phyloP scores from a whole-genome alignment of 345 rosid species.

The Boechera stricta region DNA sequence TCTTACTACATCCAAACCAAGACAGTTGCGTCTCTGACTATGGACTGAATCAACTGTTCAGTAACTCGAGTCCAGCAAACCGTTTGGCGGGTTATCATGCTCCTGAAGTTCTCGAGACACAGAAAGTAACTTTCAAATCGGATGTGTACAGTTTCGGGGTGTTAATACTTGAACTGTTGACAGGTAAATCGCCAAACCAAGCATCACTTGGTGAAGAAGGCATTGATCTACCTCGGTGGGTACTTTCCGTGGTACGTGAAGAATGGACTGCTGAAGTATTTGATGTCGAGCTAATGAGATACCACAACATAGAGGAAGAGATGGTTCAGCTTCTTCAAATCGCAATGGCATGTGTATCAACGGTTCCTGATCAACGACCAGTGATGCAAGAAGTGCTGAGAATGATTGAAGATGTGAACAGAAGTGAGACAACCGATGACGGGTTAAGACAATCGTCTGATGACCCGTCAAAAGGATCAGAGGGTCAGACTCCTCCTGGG shows the following conservation, averaged over 20 bases:
- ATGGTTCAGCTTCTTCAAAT: constrained; percentile 97
- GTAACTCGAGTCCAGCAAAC: constrained; percentile 62
- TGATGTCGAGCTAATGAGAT: constrained; percentile 89
- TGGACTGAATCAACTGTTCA: constrained; percentile 83
- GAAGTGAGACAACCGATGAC: constrained; percentile 75
- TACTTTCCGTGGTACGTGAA: constrained; percentile 93
- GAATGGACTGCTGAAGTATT: constrained; percentile 99
- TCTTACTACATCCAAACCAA: constrained; percentile 76
- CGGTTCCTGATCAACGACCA: constrained; percentile 91
- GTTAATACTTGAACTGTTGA: constrained; percentile 75
- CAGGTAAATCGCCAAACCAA: constrained; percentile 95
- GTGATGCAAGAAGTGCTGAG: constrained; percentile 80
- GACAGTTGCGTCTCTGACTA: constrained; percentile 72
- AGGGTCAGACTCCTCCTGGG: constrained; percentile 80
- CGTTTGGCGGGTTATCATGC: constrained; percentile 92
- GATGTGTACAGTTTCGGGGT: constrained; percentile 98
- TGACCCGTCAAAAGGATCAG: constrained; percentile 96
- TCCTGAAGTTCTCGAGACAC: constrained; percentile 85
- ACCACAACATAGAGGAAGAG: constrained; percentile 93
- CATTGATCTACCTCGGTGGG: constrained; percentile 96
- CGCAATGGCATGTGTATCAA: constrained; percentile 90
- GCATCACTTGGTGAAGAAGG: constrained; percentile 97
- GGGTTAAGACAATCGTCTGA: constrained; percentile 92
- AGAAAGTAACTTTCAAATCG: constrained; percentile 77
- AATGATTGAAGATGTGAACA: constrained; percentile 91